Evolutionary conservation across 306 rosid genomes (phyloP).

Genomic region (Cucumis cinereus): DNA sequence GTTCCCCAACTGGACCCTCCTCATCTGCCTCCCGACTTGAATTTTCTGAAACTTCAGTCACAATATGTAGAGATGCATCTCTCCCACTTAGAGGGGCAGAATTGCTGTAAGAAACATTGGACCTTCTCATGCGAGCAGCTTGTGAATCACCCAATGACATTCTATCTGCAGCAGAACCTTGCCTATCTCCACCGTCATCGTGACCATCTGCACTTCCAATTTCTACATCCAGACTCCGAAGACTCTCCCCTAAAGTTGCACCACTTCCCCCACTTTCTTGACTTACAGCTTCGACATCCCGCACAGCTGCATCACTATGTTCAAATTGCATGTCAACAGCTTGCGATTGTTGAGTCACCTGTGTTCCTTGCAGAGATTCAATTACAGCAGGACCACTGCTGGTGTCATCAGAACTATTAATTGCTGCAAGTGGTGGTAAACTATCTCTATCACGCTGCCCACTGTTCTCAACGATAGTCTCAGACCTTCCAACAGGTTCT

Average conservation of each 20-base stretch:
- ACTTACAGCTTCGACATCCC: conserved; percentile 96
- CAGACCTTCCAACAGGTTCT: conserved; percentile 36
- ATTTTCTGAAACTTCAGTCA: conserved; percentile 85
- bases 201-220: conserved; percentile 98
- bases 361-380: conserved; percentile 33
- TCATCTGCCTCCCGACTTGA: conserved; percentile 88
- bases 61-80: conserved; percentile 79
- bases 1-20: conserved; percentile 56
- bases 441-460: conserved; percentile 30
- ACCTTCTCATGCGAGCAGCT: conserved; percentile 60
- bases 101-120: conserved; percentile 43
- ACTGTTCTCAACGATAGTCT: conserved; percentile 36
- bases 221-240: conserved; percentile 94
- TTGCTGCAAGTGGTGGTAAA: conserved; percentile 19
- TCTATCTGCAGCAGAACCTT: conserved; percentile 58
- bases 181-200: conserved; percentile 90
- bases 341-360: conserved; percentile 37
- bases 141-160: conserved; percentile 56
- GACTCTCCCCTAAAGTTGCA: conserved; percentile 94
- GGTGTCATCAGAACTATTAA: conserved; percentile 21
- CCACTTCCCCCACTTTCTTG: conserved; percentile 98
- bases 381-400: conserved; percentile 36
- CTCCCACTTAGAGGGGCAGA: conserved; percentile 56
- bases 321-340: conserved; percentile 86
- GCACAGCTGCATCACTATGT: conserved; percentile 53